These are phyloP conservation scores for Aspergillus piperis DNA, from an alignment of 2,329 filamentous ascomycete species.

Conservation along the genomic window DNA sequence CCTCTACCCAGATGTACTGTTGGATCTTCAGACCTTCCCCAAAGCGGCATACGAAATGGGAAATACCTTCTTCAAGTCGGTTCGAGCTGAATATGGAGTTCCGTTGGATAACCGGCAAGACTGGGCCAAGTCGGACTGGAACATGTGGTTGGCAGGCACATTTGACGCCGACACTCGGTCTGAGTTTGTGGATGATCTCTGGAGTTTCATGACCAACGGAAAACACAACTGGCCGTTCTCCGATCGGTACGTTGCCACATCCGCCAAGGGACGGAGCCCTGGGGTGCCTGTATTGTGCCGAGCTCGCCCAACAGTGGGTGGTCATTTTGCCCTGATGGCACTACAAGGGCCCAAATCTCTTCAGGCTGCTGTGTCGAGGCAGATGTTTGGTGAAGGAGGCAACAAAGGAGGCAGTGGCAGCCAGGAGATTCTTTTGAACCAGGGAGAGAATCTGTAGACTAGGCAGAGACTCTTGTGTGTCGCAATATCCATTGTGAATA, in stretches of 20 bases:
- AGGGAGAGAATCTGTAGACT: conserved; percentile 20
- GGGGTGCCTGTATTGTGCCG: conserved; percentile 38
- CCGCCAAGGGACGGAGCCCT: conserved; percentile 31
- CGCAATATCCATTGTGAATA: background rate
- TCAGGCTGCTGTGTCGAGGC: conserved; percentile 16
- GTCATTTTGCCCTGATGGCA: conserved; percentile 47
- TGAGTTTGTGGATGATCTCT: conserved; percentile 44
- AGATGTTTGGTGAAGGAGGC: background rate
- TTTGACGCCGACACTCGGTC: conserved; percentile 31
- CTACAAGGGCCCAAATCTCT: conserved; percentile 34
- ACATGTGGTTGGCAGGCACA: conserved; percentile 45
- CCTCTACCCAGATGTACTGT: conserved; percentile 44
- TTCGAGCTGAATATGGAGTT: conserved; percentile 41
- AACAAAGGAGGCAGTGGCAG: background rate
- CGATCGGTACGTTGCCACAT: conserved; percentile 44
- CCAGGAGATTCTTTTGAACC: conserved; percentile 5
- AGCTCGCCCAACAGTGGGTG: conserved; percentile 46
- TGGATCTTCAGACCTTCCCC: conserved; percentile 43
- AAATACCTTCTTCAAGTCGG: conserved; percentile 38
- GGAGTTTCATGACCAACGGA: conserved; percentile 45
- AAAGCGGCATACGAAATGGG: conserved; percentile 39
- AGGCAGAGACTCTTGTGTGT: background rate
- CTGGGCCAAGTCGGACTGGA: conserved; percentile 50
- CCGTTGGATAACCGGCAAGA: conserved; percentile 42
- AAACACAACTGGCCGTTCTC: conserved; percentile 48